Evolutionary conservation across 352 stramenopile genomes (phyloP).

Genomic region (Pythium rhizo-oryzae): DNA sequence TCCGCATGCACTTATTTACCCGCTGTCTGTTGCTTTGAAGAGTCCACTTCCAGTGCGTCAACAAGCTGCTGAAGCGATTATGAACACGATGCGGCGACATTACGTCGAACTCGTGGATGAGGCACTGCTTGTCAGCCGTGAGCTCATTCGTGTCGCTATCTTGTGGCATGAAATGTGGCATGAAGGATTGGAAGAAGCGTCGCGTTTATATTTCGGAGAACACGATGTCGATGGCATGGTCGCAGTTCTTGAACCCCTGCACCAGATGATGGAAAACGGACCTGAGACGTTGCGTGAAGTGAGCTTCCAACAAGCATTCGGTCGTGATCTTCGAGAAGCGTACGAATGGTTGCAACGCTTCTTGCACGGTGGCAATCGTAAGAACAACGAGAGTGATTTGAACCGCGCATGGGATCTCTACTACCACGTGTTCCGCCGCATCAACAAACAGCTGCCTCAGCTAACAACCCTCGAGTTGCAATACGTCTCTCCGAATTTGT

Average conservation of each 20-base stretch:
- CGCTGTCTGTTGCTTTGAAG: constrained; percentile 97
- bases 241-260: constrained; percentile 94
- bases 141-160: constrained; percentile 99
- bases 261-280: constrained; percentile 86
- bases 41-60: constrained; percentile 67
- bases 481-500: constrained; percentile 96
- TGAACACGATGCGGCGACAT: constrained; percentile 95
- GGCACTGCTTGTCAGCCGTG: constrained; percentile 93
- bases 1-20: constrained; percentile 99
- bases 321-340: constrained; percentile 87
- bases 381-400: constrained; percentile 81
- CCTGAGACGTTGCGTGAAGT: constrained; percentile 85
- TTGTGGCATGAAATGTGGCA: constrained; percentile 99
- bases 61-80: constrained; percentile 86
- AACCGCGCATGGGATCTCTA: constrained; percentile 99
- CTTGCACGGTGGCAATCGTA: constrained; percentile 31
- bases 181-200: constrained; percentile 97
- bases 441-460: constrained; percentile 92
- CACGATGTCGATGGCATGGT: constrained; percentile 97
- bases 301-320: constrained; percentile 91
- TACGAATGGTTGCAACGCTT: constrained; percentile 87
- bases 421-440: constrained; percentile 98
- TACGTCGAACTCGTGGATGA: constrained; percentile 97
- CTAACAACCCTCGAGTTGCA: constrained; percentile 97
- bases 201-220: constrained; percentile 97